Base-by-base conservation (phyloP, 306 rosid genomes). In the Acacia acuminata region DNA sequence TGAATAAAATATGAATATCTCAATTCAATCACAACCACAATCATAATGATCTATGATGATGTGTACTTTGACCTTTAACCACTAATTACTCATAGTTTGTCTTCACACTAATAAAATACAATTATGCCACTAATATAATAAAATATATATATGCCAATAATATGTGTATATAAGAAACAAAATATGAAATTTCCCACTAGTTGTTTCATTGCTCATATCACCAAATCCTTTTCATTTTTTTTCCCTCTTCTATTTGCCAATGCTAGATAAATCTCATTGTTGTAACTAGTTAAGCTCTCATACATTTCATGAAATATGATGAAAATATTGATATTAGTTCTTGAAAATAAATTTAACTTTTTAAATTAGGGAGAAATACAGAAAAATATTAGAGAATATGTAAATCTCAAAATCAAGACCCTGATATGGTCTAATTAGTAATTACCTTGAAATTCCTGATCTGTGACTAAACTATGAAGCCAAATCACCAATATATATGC, bases 11-110 rank as follows among this genome's bases (percentile, higher is more conserved):
- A 8, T 61, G 27, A 61, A 22, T 25, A 45, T 76, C 76, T 71
- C 68, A 40, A 72, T 82, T 82, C 90, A 82, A 79, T 86, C 83
- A 76, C 78, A 73, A 45, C 77, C 82, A 87, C 78, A 73, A 40
- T 64, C 85, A 87, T 80, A 77, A 80, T 87, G 82, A 76, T 73
- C 55, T 4, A 76, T 40, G 75, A 78, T 87, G 70, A 87, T 71
- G 79, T 53, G 81, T 50, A 34, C 63, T 82, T 82, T 79, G 77
- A 68, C 78, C 19, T 45, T 82, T 32, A 79, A 64, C 83, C 71
- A 48, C 88, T 79, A 82, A 82, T 84, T 79, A 78, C 82, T 84
- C 70, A 65, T 79, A 4, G 70, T 64, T 56, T 34, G 30, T 56
- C 76, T 48, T 38, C 50, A 50, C 68, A 22, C 60, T 75, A 15